These are phyloP conservation scores for Fusarium azukiicola DNA, from an alignment of 2,329 filamentous ascomycete genomes.

Conservation along the genomic window DNA sequence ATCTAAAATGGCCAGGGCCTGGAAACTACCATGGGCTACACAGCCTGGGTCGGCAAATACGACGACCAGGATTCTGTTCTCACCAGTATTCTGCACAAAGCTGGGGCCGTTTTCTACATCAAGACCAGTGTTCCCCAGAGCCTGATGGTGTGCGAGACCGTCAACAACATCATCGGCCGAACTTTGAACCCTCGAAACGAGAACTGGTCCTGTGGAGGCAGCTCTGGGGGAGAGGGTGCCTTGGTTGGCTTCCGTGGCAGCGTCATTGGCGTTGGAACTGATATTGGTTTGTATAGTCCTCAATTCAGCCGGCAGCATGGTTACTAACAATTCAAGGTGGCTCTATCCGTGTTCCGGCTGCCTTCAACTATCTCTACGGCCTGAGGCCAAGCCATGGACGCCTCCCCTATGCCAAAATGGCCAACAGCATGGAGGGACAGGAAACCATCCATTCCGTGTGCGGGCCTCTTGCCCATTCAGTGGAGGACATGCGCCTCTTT, in stretches of 20 bases:
- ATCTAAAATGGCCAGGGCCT: constrained; percentile 57
- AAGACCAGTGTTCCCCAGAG: constrained; percentile 53
- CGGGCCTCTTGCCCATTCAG: constrained; percentile 58
- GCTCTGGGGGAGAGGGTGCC: constrained; percentile 63
- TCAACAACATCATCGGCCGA: constrained; percentile 60
- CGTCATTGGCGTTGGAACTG: constrained; percentile 61
- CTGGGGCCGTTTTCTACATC: constrained; percentile 52
- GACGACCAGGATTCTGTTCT: constrained; percentile 55
- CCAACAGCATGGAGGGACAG: constrained; percentile 61
- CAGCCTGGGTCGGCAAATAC: constrained; percentile 58
- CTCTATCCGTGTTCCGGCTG: constrained; percentile 58
- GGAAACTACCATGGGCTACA: constrained; percentile 68
- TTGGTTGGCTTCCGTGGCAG: constrained; percentile 60
- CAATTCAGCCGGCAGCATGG: constrained; percentile 40
- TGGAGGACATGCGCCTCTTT: constrained; percentile 45
- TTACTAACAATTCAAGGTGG: constrained; percentile 58
- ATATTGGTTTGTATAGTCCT: constrained; percentile 53
- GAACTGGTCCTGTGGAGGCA: constrained; percentile 59
- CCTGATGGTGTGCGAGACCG: constrained; percentile 44
- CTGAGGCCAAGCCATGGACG: constrained; percentile 51
- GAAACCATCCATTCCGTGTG: constrained; percentile 59
- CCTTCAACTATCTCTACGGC: constrained; percentile 57
- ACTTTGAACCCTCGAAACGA: constrained; percentile 62
- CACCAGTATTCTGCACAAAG: constrained; percentile 57
- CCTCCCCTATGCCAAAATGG: constrained; percentile 59